phyloP scores from a whole-genome alignment of 331 rosid genomes.

The Saraca asoca region DNA sequence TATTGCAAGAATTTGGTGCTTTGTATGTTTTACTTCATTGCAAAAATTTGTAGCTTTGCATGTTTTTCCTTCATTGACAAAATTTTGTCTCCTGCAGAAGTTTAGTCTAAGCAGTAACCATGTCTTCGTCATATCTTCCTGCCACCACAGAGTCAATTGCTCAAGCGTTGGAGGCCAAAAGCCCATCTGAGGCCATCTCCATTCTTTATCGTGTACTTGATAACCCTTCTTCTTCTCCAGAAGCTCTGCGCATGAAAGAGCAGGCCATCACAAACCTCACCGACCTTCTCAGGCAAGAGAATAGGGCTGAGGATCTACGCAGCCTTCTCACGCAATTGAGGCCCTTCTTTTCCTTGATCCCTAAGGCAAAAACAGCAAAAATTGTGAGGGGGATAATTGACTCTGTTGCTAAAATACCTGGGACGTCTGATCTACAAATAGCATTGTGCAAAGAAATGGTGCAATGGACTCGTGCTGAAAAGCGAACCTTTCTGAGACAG shows the following conservation, averaged over 20 bases:
- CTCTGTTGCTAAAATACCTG: conserved; percentile 85
- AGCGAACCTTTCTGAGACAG: conserved; percentile 89
- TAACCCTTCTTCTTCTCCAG: conserved; percentile 79
- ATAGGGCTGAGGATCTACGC: conserved; percentile 86
- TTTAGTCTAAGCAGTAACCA: conserved; percentile 38
- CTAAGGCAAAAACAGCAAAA: conserved; percentile 93
- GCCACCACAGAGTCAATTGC: conserved; percentile 74
- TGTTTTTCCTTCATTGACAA: conserved; percentile 20
- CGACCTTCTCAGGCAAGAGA: conserved; percentile 75
- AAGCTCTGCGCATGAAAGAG: conserved; percentile 84
- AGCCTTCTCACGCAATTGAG: conserved; percentile 86
- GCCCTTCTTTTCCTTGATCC: conserved; percentile 89
- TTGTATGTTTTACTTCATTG: too few species aligned
- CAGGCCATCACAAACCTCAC: conserved; percentile 76
- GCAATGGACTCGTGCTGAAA: conserved; percentile 89
- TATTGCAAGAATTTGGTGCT: not conserved
- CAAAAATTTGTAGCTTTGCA: not conserved
- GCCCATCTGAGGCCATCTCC: conserved; percentile 68
- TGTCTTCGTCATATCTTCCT: conserved; percentile 77
- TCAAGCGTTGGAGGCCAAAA: conserved; percentile 70
- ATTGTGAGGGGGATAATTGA: conserved; percentile 87
- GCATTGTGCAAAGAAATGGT: conserved; percentile 93
- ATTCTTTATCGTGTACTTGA: conserved; percentile 76
- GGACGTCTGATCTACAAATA: conserved; percentile 84
- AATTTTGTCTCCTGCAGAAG: conserved; percentile 50